These are phyloP conservation scores for Crithidia mellificae DNA, from an alignment of 208 protist species.

Conservation along the genomic window DNA sequence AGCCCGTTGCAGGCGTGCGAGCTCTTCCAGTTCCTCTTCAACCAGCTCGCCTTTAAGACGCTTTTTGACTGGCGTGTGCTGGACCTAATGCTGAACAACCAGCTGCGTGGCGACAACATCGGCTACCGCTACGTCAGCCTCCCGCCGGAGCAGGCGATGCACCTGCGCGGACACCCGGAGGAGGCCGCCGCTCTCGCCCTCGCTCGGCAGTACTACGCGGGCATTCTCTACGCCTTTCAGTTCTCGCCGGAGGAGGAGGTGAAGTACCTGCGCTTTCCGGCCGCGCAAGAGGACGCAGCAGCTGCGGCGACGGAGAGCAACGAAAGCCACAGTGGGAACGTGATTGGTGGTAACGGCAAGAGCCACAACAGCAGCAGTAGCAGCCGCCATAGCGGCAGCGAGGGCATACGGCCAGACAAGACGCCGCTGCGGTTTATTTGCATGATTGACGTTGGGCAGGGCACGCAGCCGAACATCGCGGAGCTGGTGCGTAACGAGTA, in stretches of 20 bases:
- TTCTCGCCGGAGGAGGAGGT: constrained; percentile 27
- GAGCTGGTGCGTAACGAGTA: constrained; percentile 47
- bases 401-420: neutral
- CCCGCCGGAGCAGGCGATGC: constrained; percentile 9
- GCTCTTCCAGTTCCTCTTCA: constrained; percentile 86
- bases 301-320: too few relatives aligned
- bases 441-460: constrained; percentile 87
- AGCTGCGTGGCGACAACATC: constrained; percentile 88
- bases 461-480: constrained; percentile 62
- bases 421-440: constrained; percentile 61
- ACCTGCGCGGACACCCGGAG: constrained; percentile 20
- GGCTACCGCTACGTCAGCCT: constrained; percentile 52
- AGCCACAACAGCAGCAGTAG: neutral
- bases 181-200: constrained; percentile 8
- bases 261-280: constrained; percentile 74
- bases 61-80: constrained; percentile 82
- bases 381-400: neutral
- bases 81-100: constrained; percentile 85
- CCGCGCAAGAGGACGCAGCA: neutral
- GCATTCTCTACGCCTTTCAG: constrained; percentile 71
- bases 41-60: constrained; percentile 63
- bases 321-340: too few relatives aligned
- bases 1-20: constrained; percentile 65
- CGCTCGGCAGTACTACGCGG: constrained; percentile 43
- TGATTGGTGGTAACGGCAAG: neutral